These are phyloP conservation scores for Coemansia erecta DNA, from an alignment of 192 early-diverging fungal genomes.

Conservation along the genomic window DNA sequence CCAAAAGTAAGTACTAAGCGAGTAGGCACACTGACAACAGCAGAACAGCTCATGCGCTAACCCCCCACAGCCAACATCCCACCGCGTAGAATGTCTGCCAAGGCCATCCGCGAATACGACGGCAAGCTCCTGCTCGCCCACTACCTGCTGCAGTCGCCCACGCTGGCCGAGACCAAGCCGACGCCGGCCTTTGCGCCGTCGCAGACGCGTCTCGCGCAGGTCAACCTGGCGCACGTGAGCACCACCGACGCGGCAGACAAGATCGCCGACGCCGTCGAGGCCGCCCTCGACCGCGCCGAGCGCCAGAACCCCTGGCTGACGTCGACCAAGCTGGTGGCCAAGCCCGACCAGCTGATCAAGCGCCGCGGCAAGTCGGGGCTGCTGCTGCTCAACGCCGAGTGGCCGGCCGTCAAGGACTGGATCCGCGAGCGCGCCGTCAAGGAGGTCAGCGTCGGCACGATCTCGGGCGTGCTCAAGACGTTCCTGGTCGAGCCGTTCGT, in stretches of 20 bases:
- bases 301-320: constrained; percentile 81
- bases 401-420: constrained; percentile 86
- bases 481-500: constrained; percentile 95
- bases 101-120: constrained; percentile 96
- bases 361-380: constrained; percentile 95
- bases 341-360: constrained; percentile 99
- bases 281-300: constrained; percentile 67
- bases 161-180: constrained; percentile 52
- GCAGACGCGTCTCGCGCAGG: constrained; percentile 71
- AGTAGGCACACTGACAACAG: no score
- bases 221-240: constrained; percentile 63
- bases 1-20: no score
- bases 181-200: constrained; percentile 69
- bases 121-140: constrained; percentile 94
- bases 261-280: constrained; percentile 64
- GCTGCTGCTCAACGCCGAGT: constrained; percentile 87
- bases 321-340: constrained; percentile 82
- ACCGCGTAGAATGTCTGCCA: constrained; percentile 85
- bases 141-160: constrained; percentile 76
- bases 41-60: no score
- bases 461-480: constrained; percentile 84
- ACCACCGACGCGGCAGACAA: constrained; percentile 51
- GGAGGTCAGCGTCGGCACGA: constrained; percentile 76
- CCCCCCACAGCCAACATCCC: no score
- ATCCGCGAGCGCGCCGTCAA: constrained; percentile 87